phyloP scores from a whole-genome alignment of 1,139 yeast genomes.

The Candida tropicalis region DNA sequence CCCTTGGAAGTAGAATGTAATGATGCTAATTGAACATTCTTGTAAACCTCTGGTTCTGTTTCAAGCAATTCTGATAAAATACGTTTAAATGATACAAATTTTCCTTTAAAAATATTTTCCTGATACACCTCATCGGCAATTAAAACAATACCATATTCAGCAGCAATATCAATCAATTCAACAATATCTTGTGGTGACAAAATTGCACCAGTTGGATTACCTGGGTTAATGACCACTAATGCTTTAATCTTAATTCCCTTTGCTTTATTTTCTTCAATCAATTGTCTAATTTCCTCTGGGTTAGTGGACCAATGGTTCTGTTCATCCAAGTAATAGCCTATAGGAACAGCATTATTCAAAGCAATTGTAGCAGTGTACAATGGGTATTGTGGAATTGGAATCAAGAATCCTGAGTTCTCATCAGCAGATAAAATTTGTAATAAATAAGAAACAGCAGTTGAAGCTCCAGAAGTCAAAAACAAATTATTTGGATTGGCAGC shows the following conservation, averaged over 20 bases:
- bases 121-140: constrained; percentile 99
- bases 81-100: constrained; percentile 67
- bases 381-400: constrained; percentile 98
- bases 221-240: constrained; percentile 93
- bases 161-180: constrained; percentile 75
- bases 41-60: constrained; percentile 55
- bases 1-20: constrained; percentile 97
- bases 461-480: constrained; percentile 90
- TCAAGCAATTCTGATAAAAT: constrained; percentile 65
- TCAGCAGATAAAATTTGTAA: constrained; percentile 71
- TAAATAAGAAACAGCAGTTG: constrained; percentile 81
- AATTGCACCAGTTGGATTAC: constrained; percentile 95
- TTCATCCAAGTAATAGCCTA: constrained; percentile 90
- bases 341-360: constrained; percentile 74
- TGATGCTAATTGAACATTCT: constrained; percentile 84
- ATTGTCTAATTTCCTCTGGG: constrained; percentile 61
- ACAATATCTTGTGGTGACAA: constrained; percentile 65
- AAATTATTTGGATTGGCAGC: constrained; percentile 68
- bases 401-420: constrained; percentile 76
- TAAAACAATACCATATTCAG: constrained; percentile 78
- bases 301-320: constrained; percentile 81
- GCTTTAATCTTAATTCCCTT: constrained; percentile 72
- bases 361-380: constrained; percentile 92
- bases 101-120: constrained; percentile 77
- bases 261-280: constrained; percentile 52